These are phyloP conservation scores for Alternaria conjuncta DNA, from an alignment of 2,329 filamentous ascomycete species.

Conservation along the genomic window DNA sequence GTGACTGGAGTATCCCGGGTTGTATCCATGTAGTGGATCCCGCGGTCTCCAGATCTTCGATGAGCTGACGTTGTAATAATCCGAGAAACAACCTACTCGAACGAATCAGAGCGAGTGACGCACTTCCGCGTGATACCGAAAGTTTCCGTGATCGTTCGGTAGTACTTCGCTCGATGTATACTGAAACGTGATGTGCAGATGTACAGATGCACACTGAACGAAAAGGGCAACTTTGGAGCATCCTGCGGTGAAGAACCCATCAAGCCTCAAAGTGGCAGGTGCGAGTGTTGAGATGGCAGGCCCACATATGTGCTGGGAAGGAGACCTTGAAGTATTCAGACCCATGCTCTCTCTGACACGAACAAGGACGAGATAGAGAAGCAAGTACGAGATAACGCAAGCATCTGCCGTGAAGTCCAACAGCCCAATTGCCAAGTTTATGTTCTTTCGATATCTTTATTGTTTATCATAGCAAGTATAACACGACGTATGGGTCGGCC, in stretches of 20 bases:
- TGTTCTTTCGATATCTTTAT: conserved; percentile 4
- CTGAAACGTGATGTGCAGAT: neutral
- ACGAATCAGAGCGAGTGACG: conserved; percentile 6
- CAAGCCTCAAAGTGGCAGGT: neutral
- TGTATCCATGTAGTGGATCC: conserved; percentile 1
- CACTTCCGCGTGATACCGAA: neutral
- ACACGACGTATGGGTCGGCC: neutral
- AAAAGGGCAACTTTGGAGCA: neutral
- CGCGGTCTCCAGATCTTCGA: neutral
- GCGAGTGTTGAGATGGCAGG: neutral
- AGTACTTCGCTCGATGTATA: neutral
- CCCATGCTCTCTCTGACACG: neutral
- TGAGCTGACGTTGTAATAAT: neutral
- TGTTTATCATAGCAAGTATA: conserved; percentile 7
- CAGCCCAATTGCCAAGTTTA: neutral
- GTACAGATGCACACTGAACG: neutral
- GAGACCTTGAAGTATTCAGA: neutral
- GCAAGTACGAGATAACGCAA: neutral
- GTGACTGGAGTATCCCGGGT: neutral
- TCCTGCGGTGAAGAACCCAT: neutral
- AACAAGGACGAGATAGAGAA: neutral
- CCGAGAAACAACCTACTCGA: neutral
- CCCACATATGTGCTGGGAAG: neutral
- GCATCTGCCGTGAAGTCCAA: neutral
- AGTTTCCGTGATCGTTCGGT: neutral